These are phyloP conservation scores for Aspergillus baeticus DNA, from an alignment of 495 filamentous ascomycete species.

Conservation along the genomic window DNA sequence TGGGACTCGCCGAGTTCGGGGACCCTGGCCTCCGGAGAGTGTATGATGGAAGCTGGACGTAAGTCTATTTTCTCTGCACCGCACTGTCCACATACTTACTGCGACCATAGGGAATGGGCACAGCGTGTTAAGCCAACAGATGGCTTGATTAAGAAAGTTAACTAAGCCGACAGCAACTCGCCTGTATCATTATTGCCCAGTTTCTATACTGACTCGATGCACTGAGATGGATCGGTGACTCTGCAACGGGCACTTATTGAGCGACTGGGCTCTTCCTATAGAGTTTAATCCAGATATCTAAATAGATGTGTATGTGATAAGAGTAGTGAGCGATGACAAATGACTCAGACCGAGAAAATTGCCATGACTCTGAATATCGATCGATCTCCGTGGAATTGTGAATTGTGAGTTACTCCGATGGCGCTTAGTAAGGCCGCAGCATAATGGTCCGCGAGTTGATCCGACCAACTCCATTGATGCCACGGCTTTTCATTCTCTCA, in stretches of 20 bases:
- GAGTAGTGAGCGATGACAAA: not conserved
- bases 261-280: not conserved
- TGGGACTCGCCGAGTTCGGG: constrained; percentile 74
- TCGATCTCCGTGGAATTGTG: too few relatives aligned
- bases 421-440: constrained; percentile 25
- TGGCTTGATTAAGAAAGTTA: constrained; percentile 57
- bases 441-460: constrained; percentile 22
- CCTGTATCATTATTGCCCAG: not conserved
- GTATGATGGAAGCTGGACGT: constrained; percentile 99
- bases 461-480: constrained; percentile 10
- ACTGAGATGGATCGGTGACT: not conserved
- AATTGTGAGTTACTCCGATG: not conserved
- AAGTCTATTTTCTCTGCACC: constrained; percentile 42
- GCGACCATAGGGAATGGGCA: constrained; percentile 65
- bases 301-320: not conserved
- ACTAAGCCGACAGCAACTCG: constrained; percentile 12
- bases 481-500: not conserved
- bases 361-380: not conserved
- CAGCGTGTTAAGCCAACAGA: constrained; percentile 62
- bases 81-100: constrained; percentile 17
- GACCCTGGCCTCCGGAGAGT: constrained; percentile 65
- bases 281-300: not conserved
- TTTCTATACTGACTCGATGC: not conserved
- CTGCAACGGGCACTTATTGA: not conserved
- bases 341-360: not conserved